phyloP scores from a whole-genome alignment of 768 basidiomycete species.

The Tricholoma flavovirens region DNA sequence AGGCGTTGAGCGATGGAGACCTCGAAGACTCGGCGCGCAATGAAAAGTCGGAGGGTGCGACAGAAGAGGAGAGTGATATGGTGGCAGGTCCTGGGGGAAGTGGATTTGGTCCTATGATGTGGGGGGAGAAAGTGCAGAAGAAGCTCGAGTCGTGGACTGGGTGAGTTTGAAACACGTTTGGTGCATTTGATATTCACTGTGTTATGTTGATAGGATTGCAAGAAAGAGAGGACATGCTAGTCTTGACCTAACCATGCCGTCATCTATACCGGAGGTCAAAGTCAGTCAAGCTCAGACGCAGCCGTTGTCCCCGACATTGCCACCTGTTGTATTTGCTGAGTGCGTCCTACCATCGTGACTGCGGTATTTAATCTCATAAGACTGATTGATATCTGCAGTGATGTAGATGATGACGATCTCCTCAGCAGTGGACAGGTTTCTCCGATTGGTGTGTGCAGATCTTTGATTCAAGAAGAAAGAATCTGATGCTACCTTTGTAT shows the following conservation, averaged over 20 bases:
- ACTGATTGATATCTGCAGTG: constrained; percentile 10
- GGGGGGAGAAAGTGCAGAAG: constrained; percentile 38
- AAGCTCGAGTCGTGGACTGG: constrained; percentile 42
- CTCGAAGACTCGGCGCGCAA: constrained; percentile 20
- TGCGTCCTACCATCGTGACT: constrained; percentile 9
- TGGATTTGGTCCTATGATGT: constrained; percentile 31
- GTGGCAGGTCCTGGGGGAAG: constrained; percentile 13
- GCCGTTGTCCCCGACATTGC: constrained; percentile 28
- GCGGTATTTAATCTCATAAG: not conserved
- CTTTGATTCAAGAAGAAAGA: not conserved
- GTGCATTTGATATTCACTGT: not conserved
- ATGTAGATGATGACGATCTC: constrained; percentile 54
- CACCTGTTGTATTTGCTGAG: constrained; percentile 25
- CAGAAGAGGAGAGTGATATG: constrained; percentile 42
- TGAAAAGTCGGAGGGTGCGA: constrained; percentile 25
- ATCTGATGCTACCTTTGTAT: not conserved
- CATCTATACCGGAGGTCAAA: constrained; percentile 8
- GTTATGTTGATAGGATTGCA: constrained; percentile 14
- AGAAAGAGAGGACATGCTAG: constrained; percentile 18
- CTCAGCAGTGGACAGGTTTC: constrained; percentile 76
- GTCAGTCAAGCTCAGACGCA: constrained; percentile 5
- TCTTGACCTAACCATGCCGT: constrained; percentile 10
- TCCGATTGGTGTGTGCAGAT: constrained; percentile 48
- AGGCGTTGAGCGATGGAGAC: constrained; percentile 37
- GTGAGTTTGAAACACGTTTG: constrained; percentile 20